Percentiles rank a stretch among this genome's conserved stretches.
phyloP scores from a whole-genome alignment of 179 eudicot species.

The Spergularia azorica region DNA sequence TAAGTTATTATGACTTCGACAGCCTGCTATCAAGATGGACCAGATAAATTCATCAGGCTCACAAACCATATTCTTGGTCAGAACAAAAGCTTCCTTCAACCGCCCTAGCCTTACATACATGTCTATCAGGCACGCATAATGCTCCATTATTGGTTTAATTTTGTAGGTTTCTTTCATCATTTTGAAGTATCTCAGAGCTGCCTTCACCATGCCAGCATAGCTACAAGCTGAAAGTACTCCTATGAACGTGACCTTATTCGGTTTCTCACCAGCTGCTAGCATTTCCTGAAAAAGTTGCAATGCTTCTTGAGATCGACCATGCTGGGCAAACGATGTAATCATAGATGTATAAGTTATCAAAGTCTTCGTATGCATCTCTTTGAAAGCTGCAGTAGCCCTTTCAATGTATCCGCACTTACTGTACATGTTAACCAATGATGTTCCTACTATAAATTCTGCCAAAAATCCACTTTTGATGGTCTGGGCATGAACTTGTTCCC shows the following conservation, averaged over 20 bases:
- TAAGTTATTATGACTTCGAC: conserved; percentile 62
- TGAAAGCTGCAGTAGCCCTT: conserved; percentile 57
- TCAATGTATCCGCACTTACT: conserved; percentile 69
- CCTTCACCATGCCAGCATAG: conserved; percentile 63
- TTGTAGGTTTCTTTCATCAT: conserved; percentile 64
- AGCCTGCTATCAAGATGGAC: conserved; percentile 67
- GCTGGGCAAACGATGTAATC: conserved; percentile 72
- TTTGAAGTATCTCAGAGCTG: conserved; percentile 55
- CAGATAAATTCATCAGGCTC: conserved; percentile 66
- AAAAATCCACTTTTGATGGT: conserved; percentile 60
- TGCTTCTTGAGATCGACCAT: conserved; percentile 63
- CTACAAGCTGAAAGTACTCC: conserved; percentile 82
- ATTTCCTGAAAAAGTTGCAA: conserved; percentile 65
- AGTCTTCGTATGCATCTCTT: conserved; percentile 57
- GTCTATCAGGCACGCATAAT: conserved; percentile 62
- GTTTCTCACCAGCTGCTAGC: conserved; percentile 60
- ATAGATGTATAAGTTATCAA: conserved; percentile 73
- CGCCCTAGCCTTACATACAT: conserved; percentile 73
- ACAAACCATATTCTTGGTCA: conserved; percentile 52
- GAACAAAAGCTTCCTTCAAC: conserved; percentile 63
- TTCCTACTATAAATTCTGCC: conserved; percentile 65
- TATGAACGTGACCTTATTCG: conserved; percentile 71
- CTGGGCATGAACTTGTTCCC: conserved; percentile 79
- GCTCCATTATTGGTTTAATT: conserved; percentile 67
- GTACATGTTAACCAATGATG: conserved; percentile 71